A percentile compares a stretch with the other conserved stretches of the same genome.
Evolutionary conservation across 768 basidiomycete genomes (phyloP).

Genomic region (Agaricus blazei): DNA sequence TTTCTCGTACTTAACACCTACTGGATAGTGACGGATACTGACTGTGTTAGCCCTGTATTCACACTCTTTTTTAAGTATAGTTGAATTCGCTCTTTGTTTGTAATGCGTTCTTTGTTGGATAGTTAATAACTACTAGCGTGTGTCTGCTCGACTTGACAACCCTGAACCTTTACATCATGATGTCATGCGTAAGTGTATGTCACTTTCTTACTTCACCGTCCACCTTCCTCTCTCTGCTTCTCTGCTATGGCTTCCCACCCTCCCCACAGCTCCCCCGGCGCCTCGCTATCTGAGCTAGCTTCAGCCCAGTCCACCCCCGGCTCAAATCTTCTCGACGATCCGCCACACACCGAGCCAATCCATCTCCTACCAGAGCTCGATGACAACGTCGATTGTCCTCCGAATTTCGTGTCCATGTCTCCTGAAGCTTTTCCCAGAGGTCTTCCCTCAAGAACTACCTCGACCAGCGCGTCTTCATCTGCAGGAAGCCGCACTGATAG

Average conservation of each 20-base stretch:
- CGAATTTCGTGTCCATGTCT: neutral
- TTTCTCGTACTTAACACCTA: neutral
- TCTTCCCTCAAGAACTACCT: neutral
- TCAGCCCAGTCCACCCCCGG: neutral
- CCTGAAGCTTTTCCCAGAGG: conserved; percentile 2
- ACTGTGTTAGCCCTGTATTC: neutral
- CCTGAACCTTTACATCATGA: too few species aligned
- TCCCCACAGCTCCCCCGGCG: neutral
- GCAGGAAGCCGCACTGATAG: neutral
- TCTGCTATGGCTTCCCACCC: conserved; percentile 2
- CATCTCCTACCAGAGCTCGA: neutral
- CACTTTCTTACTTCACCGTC: neutral
- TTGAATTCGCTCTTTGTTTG: neutral
- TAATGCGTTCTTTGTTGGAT: neutral
- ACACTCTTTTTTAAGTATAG: neutral
- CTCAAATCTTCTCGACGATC: neutral
- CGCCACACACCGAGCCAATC: neutral
- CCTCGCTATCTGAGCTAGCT: neutral
- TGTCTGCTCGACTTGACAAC: neutral
- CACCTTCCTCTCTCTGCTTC: neutral
- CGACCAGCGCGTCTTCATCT: neutral
- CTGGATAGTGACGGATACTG: conserved; percentile 10
- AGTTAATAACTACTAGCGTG: neutral
- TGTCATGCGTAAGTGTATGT: too few species aligned
- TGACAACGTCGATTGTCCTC: neutral